These are phyloP conservation scores for Beauveria pseudobassiana DNA, from an alignment of 2,329 filamentous ascomycete species.

Conservation along the genomic window DNA sequence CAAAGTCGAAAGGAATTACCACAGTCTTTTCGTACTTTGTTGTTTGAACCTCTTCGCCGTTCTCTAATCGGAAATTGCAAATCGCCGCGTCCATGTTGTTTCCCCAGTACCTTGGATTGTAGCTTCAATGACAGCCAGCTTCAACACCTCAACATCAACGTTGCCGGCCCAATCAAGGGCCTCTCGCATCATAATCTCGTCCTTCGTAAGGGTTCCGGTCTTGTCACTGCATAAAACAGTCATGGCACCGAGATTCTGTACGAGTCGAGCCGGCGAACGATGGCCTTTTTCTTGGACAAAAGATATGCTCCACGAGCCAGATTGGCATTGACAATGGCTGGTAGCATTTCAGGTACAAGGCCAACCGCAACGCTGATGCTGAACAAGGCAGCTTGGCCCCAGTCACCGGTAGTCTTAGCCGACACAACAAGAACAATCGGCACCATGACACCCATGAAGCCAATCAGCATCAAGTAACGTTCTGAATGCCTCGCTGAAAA, in stretches of 20 bases:
- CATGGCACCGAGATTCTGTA: conserved; percentile 24
- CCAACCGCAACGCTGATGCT: conserved; percentile 24
- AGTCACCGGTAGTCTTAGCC: conserved; percentile 19
- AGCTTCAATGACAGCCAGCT: conserved; percentile 22
- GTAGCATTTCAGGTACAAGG: conserved; percentile 23
- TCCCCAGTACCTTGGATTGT: conserved; percentile 19
- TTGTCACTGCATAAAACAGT: conserved; percentile 24
- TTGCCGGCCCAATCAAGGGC: conserved; percentile 17
- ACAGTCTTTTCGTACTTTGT: conserved; percentile 18
- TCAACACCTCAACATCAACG: conserved; percentile 16
- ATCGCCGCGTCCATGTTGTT: conserved; percentile 24
- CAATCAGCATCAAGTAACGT: conserved; percentile 23
- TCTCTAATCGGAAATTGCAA: conserved; percentile 9
- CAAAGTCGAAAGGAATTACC: conserved; percentile 21
- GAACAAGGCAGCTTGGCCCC: conserved; percentile 21
- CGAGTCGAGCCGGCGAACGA: conserved; percentile 27
- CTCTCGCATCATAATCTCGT: conserved; percentile 21
- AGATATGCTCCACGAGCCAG: conserved; percentile 21
- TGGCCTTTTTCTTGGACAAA: conserved; percentile 26
- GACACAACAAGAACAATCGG: conserved; percentile 21
- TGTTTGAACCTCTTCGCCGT: conserved; percentile 14
- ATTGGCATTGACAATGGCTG: conserved; percentile 23
- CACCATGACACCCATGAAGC: conserved; percentile 24
- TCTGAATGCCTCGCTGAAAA: conserved; percentile 22
- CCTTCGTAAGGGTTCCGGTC: conserved; percentile 23